Evolutionary conservation across 331 rosid genomes (phyloP), one percentile per base, ranked within the genome.

Genomic region (Quercus phellos): DNA sequence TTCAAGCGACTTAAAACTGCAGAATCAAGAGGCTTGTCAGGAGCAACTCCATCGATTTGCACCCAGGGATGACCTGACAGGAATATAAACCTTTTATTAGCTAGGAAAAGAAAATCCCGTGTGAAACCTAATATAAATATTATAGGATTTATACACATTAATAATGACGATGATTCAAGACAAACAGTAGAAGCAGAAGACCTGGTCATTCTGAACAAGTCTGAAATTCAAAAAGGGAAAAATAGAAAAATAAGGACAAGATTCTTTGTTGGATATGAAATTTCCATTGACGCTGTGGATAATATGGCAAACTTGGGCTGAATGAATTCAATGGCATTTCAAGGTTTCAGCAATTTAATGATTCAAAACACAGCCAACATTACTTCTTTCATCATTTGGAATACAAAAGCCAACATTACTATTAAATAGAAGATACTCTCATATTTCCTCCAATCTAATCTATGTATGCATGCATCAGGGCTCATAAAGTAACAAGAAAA

Each of bases 41-140:
- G 99, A 85, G 97, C 99, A 70, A 90, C 94, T 78, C 99, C 99
- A 64, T 91, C 98, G 72, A 95, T 93, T 89, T 95, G 98, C 79
- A 95, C 91, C 99, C 99, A 95, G 60, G 99, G 97, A 82, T 95
- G 96, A 77, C 98, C 99, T 95, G 84, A 18, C 72, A 86, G 78
- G 77, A 78, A 81, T 75, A 63, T 70, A 34, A 72, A 80, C 59
- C 26, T 21, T 42, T 79, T 27, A 61, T 58, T 56, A 81, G 70
- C 76, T 46, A 76, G 16, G 27, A 19, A 79, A 83, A 46, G 17
- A 51, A 30, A 9, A 72, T 74, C 46, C 29, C 30, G 13, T 54
- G 6, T 59, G 78, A 53, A 79, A 82, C 61, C 69, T 34, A 22
- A 60, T 32, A 70, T 43, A 42, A 75, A 58, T 38, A 46, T 43